phyloP scores from a whole-genome alignment of 1,139 yeast genomes.

The Petasospora rhodanensis region DNA sequence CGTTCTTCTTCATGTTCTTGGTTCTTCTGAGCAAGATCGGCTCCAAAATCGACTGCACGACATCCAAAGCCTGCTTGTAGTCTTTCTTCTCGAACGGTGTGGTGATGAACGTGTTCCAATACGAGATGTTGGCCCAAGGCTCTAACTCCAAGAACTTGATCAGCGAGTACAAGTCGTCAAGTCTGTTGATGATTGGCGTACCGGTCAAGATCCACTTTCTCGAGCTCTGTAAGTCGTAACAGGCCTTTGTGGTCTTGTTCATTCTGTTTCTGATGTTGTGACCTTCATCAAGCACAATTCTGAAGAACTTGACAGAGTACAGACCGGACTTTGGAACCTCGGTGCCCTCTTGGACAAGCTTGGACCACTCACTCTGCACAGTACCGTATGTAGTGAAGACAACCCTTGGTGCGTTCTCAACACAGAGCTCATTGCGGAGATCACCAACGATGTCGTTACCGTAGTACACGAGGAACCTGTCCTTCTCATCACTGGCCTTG shows the following conservation, averaged over 20 bases:
- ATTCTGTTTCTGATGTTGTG: constrained; percentile 81
- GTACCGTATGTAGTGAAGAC: constrained; percentile 88
- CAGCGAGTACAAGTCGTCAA: constrained; percentile 81
- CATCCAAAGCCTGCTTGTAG: constrained; percentile 68
- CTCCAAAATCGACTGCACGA: constrained; percentile 78
- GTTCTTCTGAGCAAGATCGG: constrained; percentile 85
- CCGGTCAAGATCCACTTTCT: constrained; percentile 90
- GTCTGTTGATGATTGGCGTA: constrained; percentile 85
- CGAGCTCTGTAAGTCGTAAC: constrained; percentile 57
- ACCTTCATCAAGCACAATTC: constrained; percentile 88
- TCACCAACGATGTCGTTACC: constrained; percentile 56
- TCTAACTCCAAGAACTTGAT: constrained; percentile 71
- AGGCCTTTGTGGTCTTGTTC: constrained; percentile 78
- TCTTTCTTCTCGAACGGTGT: constrained; percentile 76
- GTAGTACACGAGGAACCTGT: constrained; percentile 59
- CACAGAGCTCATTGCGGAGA: constrained; percentile 40
- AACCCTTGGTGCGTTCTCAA: constrained; percentile 57
- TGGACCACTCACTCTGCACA: constrained; percentile 65
- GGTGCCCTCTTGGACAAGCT: constrained; percentile 6
- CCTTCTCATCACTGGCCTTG: constrained; percentile 45
- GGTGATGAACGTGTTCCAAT: constrained; percentile 88
- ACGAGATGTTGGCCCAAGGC: constrained; percentile 85
- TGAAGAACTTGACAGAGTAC: constrained; percentile 68
- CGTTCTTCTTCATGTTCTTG: constrained; percentile 79
- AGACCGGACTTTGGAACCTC: constrained; percentile 9